Evolutionary conservation across 805 yeast genomes (phyloP).

Genomic region (Teunomyces cretensis): DNA sequence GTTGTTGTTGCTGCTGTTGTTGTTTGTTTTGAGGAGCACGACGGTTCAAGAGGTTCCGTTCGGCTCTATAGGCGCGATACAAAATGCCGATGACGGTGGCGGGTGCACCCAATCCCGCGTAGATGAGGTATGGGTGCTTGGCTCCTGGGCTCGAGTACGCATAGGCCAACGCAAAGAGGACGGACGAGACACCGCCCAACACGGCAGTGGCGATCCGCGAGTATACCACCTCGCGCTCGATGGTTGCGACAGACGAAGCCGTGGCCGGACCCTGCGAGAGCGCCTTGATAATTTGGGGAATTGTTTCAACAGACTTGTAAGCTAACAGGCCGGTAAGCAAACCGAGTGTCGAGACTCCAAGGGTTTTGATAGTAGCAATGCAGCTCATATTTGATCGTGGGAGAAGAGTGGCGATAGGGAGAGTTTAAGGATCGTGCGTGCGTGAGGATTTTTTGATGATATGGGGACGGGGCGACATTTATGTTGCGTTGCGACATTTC

Average conservation of each 20-base stretch:
- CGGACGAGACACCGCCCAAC: constrained; percentile 50
- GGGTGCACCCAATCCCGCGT: constrained; percentile 58
- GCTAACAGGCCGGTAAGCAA: constrained; percentile 53
- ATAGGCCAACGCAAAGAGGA: constrained; percentile 56
- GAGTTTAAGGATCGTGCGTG: neutral
- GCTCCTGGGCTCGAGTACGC: constrained; percentile 52
- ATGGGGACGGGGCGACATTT: neutral
- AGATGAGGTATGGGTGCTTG: constrained; percentile 73
- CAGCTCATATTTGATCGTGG: constrained; percentile 23
- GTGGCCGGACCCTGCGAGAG: constrained; percentile 19
- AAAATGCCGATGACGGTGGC: constrained; percentile 28
- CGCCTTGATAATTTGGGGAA: constrained; percentile 27
- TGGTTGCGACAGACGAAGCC: constrained; percentile 2
- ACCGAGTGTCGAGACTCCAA: constrained; percentile 71
- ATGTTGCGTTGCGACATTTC: too few relatives aligned
- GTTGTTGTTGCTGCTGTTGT: neutral
- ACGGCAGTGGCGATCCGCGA: constrained; percentile 23
- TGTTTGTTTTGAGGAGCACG: neutral
- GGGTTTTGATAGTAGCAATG: constrained; percentile 50
- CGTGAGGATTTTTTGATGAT: neutral
- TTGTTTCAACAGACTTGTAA: constrained; percentile 35
- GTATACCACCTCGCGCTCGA: constrained; percentile 19
- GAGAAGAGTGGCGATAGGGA: neutral
- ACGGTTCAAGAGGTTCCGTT: constrained; percentile 14
- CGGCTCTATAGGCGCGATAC: constrained; percentile 16